Evolutionary conservation across 306 rosid genomes (phyloP).

Genomic region (Cajanus cajan): DNA sequence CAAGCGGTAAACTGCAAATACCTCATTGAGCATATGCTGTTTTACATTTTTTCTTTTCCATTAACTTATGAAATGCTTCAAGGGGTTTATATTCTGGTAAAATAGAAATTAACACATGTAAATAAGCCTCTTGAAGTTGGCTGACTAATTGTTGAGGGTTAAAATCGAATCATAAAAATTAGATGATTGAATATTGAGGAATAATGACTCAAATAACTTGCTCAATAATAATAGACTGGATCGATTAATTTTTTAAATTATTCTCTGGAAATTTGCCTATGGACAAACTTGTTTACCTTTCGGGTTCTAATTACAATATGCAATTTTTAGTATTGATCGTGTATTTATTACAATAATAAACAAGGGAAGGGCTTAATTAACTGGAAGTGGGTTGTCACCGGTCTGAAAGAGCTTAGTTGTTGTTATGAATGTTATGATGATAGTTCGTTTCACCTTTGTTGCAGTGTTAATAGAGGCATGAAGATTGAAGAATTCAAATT

Average conservation of each 20-base stretch:
- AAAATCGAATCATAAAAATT: neutral
- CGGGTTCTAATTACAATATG: neutral
- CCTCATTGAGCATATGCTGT: neutral
- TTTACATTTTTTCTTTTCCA: neutral
- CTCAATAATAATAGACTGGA: too few species aligned
- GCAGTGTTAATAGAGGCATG: slow-evolving; percentile 58
- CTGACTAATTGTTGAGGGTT: neutral
- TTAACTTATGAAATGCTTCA: neutral
- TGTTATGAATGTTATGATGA: slow-evolving; percentile 6
- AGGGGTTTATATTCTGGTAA: neutral
- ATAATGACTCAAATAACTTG: neutral
- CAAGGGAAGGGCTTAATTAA: neutral
- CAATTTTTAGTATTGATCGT: neutral
- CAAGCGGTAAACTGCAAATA: slow-evolving; percentile 53
- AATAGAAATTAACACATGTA: neutral
- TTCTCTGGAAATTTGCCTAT: too few species aligned
- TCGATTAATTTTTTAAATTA: too few species aligned
- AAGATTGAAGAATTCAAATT: slow-evolving; percentile 51
- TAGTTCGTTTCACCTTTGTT: slow-evolving; percentile 20
- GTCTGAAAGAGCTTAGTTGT: slow-evolving; percentile 5
- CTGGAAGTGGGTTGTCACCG: slow-evolving; percentile 15
- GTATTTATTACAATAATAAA: neutral
- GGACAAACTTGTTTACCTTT: too few species aligned
- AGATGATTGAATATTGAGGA: neutral
- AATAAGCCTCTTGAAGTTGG: neutral